Conservation (phyloP, 1,284 basidiomycete species). For the Leccinum colubrinum region DNA sequence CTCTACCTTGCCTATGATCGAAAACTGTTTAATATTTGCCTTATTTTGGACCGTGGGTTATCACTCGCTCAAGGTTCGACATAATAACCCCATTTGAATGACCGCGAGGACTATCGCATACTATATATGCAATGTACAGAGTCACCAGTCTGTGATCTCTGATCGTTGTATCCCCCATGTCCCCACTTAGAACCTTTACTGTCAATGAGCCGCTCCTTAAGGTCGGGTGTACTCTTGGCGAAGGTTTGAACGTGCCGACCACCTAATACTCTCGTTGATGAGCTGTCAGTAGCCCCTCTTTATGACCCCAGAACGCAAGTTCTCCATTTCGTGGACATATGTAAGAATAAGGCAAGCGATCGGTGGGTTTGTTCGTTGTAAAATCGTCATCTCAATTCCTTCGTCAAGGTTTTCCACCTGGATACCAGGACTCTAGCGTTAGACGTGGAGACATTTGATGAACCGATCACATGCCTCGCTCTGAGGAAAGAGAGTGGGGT, state of each 20-base stretch:
- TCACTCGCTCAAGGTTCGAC: slow-evolving; percentile 5
- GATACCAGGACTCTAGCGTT: slow-evolving; percentile 15
- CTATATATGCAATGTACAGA: slow-evolving; percentile 2
- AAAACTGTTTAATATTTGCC: background rate
- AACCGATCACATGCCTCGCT: slow-evolving; percentile 24
- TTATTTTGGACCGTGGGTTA: slow-evolving; percentile 4
- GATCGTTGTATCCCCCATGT: slow-evolving; percentile 9
- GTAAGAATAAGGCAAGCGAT: slow-evolving; percentile 45
- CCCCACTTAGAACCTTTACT: slow-evolving; percentile 21
- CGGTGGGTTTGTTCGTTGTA: slow-evolving; percentile 38
- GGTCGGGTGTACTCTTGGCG: slow-evolving; percentile 59
- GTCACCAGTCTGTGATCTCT: background rate
- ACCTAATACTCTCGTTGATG: slow-evolving; percentile 4
- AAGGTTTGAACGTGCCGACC: slow-evolving; percentile 44
- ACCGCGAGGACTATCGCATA: slow-evolving; percentile 6
- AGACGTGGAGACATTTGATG: slow-evolving; percentile 23
- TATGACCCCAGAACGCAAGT: slow-evolving; percentile 52
- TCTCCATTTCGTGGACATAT: slow-evolving; percentile 69
- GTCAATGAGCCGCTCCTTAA: slow-evolving; percentile 48
- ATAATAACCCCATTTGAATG: slow-evolving; percentile 11
- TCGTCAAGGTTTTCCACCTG: slow-evolving; percentile 23
- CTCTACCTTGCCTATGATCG: background rate
- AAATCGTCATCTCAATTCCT: slow-evolving; percentile 1
- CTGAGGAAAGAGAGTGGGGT: slow-evolving; percentile 18
- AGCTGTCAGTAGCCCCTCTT: slow-evolving; percentile 47